Evolutionary conservation across 495 filamentous ascomycete species (phyloP).

Genomic region (Penicillium daleae): DNA sequence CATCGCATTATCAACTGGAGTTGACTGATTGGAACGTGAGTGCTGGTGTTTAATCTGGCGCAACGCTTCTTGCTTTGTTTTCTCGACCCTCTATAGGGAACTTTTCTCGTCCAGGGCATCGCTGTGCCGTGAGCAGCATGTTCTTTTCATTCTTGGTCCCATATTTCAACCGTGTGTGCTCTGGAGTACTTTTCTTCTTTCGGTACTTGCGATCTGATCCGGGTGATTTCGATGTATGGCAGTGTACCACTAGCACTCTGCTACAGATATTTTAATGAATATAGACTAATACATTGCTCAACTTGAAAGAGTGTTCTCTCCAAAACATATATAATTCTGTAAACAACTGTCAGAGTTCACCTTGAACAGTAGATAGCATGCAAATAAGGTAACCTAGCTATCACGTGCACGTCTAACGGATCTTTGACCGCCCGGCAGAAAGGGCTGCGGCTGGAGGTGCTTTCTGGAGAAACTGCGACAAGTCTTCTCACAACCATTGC

Average conservation of each 20-base stretch:
- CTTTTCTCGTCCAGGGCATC: not conserved
- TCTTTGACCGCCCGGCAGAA: slow-evolving; percentile 34
- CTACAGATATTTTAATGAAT: slow-evolving; percentile 24
- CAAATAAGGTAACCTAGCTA: not conserved
- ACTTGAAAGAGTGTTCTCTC: not conserved
- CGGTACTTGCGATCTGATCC: slow-evolving; percentile 28
- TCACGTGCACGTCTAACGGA: slow-evolving; percentile 5
- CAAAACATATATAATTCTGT: not conserved
- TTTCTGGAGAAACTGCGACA: slow-evolving; percentile 33
- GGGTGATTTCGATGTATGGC: slow-evolving; percentile 31
- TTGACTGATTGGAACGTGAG: slow-evolving; percentile 13
- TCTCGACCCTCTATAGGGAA: not conserved
- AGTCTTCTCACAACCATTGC: slow-evolving; percentile 17
- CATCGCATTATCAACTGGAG: slow-evolving; percentile 33
- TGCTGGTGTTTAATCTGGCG: not conserved
- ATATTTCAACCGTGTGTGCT: slow-evolving; percentile 34
- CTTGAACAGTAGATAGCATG: not conserved
- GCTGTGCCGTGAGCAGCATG: slow-evolving; percentile 8
- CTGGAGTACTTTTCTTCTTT: slow-evolving; percentile 34
- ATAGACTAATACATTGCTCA: slow-evolving; percentile 33
- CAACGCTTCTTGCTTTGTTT: slow-evolving; percentile 1
- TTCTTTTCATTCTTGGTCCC: slow-evolving; percentile 32
- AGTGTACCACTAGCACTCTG: slow-evolving; percentile 31
- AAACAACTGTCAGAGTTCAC: no score
- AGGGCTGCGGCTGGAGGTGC: slow-evolving; percentile 26